phyloP scores from a whole-genome alignment of 345 rosid genomes.

The Euclidium syriacum region DNA sequence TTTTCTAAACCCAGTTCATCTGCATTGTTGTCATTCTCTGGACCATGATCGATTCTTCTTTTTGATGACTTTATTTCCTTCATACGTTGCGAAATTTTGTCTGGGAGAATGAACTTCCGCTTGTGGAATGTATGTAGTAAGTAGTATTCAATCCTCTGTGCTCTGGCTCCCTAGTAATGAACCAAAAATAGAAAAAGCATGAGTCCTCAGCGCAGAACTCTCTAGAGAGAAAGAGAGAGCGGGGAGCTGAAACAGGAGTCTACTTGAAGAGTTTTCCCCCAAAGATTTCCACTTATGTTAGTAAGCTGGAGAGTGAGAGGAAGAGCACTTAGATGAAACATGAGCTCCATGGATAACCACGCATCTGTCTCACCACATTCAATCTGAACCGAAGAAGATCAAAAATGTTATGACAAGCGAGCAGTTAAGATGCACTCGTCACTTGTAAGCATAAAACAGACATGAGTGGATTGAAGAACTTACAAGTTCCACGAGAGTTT shows the following conservation, averaged over 20 bases:
- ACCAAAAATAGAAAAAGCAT: constrained; percentile 3
- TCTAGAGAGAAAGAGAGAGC: not conserved
- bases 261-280: constrained; percentile 98
- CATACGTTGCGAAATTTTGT: constrained; percentile 52
- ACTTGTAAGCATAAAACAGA: constrained; percentile 9
- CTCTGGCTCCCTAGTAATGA: constrained; percentile 85
- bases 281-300: constrained; percentile 95
- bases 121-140: constrained; percentile 88
- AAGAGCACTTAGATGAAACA: constrained; percentile 93
- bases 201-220: not conserved
- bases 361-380: constrained; percentile 98
- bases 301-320: constrained; percentile 98
- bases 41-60: constrained; percentile 45
- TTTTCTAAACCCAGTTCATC: constrained; percentile 47
- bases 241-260: constrained; percentile 15
- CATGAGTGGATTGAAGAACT: constrained; percentile 34
- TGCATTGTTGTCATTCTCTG: constrained; percentile 35
- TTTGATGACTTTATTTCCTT: constrained; percentile 58
- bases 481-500: constrained; percentile 80
- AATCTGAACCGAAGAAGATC: constrained; percentile 47
- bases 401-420: constrained; percentile 5
- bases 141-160: constrained; percentile 92
- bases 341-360: constrained; percentile 97
- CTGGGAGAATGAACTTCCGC: constrained; percentile 89
- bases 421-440: constrained; percentile 3